Evolutionary conservation across 306 rosid species (phyloP).

Genomic region (Cicer arietinum): DNA sequence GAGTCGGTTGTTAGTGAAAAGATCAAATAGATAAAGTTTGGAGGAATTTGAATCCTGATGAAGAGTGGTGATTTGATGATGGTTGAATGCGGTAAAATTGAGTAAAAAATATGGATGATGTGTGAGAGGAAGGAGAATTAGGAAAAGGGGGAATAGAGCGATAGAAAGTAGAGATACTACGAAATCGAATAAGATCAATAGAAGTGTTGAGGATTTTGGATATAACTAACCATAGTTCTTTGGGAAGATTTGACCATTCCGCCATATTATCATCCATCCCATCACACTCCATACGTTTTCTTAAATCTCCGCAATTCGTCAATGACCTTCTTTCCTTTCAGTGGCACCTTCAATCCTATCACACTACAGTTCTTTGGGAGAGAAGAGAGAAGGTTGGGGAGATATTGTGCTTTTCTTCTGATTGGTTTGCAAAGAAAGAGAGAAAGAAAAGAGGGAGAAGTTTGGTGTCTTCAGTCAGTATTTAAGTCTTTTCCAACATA

Average conservation of each 20-base stretch:
- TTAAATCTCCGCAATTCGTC: background rate
- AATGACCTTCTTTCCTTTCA: no score
- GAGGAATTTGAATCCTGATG: background rate
- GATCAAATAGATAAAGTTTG: constrained; percentile 31
- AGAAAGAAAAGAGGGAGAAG: no score
- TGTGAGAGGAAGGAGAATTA: background rate
- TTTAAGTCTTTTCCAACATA: no score
- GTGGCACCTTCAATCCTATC: no score
- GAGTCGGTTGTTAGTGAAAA: constrained; percentile 5
- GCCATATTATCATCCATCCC: background rate
- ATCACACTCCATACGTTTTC: background rate
- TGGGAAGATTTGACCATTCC: background rate
- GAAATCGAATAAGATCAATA: background rate
- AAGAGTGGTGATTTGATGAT: background rate
- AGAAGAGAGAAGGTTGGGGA: no score
- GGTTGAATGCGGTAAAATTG: constrained; percentile 30
- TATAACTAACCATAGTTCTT: background rate
- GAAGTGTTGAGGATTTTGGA: background rate
- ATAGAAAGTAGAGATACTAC: background rate
- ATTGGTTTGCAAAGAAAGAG: no score
- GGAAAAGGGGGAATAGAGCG: background rate
- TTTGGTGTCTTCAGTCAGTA: no score
- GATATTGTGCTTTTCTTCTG: no score
- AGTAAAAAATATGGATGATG: background rate
- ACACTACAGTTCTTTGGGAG: no score